Evolutionary conservation across 1,284 basidiomycete species (phyloP).

Genomic region (Tilletia setariae): DNA sequence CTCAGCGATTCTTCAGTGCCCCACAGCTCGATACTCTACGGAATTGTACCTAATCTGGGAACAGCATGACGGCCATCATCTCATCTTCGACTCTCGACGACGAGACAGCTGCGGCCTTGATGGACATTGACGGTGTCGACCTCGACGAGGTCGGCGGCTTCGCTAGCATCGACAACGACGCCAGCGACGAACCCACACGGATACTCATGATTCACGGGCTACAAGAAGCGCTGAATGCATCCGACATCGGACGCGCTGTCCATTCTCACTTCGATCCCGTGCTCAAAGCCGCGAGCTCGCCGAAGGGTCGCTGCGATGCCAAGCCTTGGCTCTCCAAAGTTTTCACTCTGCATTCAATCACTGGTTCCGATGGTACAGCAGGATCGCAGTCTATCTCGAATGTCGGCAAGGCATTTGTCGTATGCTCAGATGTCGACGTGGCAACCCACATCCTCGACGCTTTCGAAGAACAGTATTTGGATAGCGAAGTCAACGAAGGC

Average conservation of each 20-base stretch:
- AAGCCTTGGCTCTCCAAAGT: not conserved
- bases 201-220: conserved; percentile 1
- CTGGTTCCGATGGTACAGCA: not conserved
- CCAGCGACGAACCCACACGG: conserved; percentile 10
- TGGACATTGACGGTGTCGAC: conserved; percentile 11
- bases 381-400: not conserved
- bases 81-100: not conserved
- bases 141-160: not conserved
- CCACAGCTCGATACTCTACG: not conserved
- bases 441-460: not conserved
- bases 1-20: not conserved
- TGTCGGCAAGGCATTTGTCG: conserved; percentile 8
- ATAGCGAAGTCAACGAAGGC: not conserved
- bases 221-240: not conserved
- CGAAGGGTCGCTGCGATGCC: not conserved
- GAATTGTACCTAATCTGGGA: not conserved
- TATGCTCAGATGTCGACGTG: not conserved
- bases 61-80: not conserved
- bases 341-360: not conserved
- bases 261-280: not conserved
- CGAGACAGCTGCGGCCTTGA: not conserved
- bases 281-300: not conserved
- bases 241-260: not conserved
- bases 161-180: conserved; percentile 6
- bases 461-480: conserved; percentile 9